phyloP scores from a whole-genome alignment of 78 protist genomes.

The Emiliania huxleyi region DNA sequence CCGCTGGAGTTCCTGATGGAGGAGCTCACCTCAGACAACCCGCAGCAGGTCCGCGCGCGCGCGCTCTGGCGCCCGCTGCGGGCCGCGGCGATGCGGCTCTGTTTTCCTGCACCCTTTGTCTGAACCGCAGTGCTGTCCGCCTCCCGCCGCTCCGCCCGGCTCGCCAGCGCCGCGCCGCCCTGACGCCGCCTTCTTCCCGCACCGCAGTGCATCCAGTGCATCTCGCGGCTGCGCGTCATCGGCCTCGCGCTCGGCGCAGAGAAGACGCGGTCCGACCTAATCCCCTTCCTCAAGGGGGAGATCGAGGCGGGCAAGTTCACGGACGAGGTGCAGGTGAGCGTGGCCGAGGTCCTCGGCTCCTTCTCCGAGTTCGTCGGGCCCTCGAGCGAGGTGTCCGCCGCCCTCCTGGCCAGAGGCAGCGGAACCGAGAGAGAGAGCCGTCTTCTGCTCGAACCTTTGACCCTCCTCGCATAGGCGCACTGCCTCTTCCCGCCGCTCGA shows the following conservation, averaged over 20 bases:
- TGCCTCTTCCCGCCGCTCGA: constrained; percentile 85
- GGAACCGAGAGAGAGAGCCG: too few species aligned
- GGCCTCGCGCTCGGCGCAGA: constrained; percentile 91
- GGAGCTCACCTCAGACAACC: constrained; percentile 76
- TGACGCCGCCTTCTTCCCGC: too few species aligned
- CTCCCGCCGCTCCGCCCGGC: too few species aligned
- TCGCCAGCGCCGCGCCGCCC: too few species aligned
- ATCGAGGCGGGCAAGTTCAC: constrained; percentile 76
- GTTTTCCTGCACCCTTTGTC: too few species aligned
- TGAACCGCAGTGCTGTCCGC: too few species aligned
- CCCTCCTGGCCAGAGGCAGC: too few species aligned
- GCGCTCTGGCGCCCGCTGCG: too few species aligned
- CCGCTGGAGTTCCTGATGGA: constrained; percentile 23
- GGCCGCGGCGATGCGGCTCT: too few species aligned
- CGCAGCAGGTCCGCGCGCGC: constrained; percentile 79
- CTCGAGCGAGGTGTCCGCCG: constrained; percentile 67
- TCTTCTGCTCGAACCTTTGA: too few species aligned
- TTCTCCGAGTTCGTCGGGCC: constrained; percentile 90
- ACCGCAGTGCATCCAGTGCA: constrained; percentile 69
- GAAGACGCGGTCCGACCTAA: constrained; percentile 89
- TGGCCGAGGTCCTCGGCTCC: constrained; percentile 88
- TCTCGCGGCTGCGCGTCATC: constrained; percentile 83
- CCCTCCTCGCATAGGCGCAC: too few species aligned
- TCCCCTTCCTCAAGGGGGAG: constrained; percentile 80
- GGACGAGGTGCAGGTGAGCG: constrained; percentile 88